Evolutionary conservation across 2,329 filamentous ascomycete genomes (phyloP), one percentile per base, ranked within the genome.

Genomic region (Beauveria bassiana): DNA sequence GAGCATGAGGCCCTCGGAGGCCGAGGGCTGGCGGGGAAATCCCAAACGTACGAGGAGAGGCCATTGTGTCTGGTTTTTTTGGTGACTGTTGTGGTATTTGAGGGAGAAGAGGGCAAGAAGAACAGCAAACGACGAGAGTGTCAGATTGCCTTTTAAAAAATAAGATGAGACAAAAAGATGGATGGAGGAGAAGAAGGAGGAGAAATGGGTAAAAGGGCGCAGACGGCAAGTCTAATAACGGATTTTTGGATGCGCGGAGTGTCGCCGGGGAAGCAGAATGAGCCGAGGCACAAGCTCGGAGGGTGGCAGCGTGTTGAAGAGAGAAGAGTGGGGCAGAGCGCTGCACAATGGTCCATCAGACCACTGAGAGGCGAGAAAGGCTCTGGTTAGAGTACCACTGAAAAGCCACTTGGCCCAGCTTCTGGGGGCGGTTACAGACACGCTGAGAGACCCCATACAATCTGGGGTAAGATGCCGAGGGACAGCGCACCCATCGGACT

Each of bases 271-370:
- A 38, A 20, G 51, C 16, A 22, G 22, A 55, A 56, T 50, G 62
- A 63, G 59, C 62, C 62, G 64, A 62, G 59, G 56, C 52, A 61
- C 57, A 42, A 34, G 57, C 49, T 59, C 49, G 47, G 47, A 31
- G 16, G 22, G 22, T 38, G 47, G 57, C 20, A 57, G 28, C 34
- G 22, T 28, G 22, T 6, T 10, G 3, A 12, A 49, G n/a, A 38
- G 43, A 24, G 28, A n/a, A 22, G 1, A 38, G 54, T 57, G 43
- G 42, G 43, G 28, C 43, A 1, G 12, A 31, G 40, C 22, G 34
- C 34, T 43, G 51, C 9, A 43, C 16, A 43, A 42, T 12, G 34
- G 34, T 40, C 9, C 50, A 24, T 38, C 34, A 53, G 34, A 18
- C 40, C 52, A 55, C 38, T 28, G 9, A 55, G 45, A 38, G 34